Conservation (phyloP, 176 grass and related monocot genomes). For the Ensete ventricosum region DNA sequence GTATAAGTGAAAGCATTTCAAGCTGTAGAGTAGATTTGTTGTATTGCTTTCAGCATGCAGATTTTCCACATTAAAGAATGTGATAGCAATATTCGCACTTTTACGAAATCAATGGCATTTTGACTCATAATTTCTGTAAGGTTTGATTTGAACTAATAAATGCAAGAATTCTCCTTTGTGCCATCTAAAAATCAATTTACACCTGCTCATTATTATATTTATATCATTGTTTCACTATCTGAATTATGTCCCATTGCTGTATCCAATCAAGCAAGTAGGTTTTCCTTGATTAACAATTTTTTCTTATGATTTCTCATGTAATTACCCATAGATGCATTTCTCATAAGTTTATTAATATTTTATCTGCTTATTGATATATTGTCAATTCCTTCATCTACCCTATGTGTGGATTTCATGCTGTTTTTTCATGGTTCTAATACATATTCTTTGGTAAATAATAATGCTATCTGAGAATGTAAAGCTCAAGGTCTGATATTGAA, state of each 20-base stretch:
- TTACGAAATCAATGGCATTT: neutral
- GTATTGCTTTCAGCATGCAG: neutral
- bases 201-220: too few relatives aligned
- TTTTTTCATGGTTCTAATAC: too few relatives aligned
- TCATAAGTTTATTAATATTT: neutral
- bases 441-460: too few relatives aligned
- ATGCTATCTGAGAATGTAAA: neutral
- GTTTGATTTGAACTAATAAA: neutral
- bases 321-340: neutral
- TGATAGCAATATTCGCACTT: neutral
- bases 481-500: neutral
- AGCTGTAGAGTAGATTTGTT: neutral
- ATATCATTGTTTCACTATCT: too few relatives aligned
- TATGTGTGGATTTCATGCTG: too few relatives aligned
- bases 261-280: neutral
- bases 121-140: neutral
- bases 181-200: too few relatives aligned
- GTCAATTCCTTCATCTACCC: too few relatives aligned
- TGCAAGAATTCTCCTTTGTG: neutral
- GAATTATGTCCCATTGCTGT: neutral
- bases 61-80: neutral
- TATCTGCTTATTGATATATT: neutral
- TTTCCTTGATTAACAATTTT: neutral
- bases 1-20: neutral
- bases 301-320: neutral